A percentile compares a stretch with the other conserved stretches of the same genome.
These are phyloP conservation scores for Chlorella sp. DNA, from an alignment of 139 green algal genomes.

Conservation along the genomic window DNA sequence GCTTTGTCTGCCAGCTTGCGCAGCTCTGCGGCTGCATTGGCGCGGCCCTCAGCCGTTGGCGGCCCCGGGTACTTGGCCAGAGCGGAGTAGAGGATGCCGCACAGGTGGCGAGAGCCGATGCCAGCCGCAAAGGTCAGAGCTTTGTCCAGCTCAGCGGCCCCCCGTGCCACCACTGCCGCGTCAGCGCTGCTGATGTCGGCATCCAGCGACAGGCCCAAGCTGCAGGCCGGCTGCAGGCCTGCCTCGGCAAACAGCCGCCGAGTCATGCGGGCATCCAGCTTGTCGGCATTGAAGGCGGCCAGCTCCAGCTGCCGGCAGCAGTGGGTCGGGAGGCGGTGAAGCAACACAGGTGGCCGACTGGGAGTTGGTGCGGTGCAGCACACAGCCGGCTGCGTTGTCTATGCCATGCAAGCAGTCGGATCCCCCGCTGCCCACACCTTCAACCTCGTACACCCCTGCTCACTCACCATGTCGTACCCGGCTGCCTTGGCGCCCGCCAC, in stretches of 20 bases:
- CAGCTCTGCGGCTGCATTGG: conserved; percentile 31
- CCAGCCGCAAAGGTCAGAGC: conserved; percentile 26
- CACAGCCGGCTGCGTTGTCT: not conserved
- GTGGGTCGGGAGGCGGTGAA: not conserved
- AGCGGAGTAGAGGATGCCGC: conserved; percentile 49
- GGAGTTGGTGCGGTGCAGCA: no score
- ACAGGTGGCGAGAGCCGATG: conserved; percentile 39
- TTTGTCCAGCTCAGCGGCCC: conserved; percentile 77
- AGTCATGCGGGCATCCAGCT: conserved; percentile 2
- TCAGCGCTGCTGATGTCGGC: conserved; percentile 29
- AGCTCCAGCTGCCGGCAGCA: not conserved
- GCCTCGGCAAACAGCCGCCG: not conserved
- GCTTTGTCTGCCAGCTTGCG: conserved; percentile 36
- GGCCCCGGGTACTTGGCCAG: conserved; percentile 45
- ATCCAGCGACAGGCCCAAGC: conserved; percentile 2
- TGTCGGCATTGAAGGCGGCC: not conserved
- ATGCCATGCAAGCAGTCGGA: no score
- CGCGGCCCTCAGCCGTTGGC: conserved; percentile 8
- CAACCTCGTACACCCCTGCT: no score
- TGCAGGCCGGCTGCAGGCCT: not conserved
- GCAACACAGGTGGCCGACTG: no score
- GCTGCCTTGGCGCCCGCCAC: not conserved
- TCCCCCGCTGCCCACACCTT: no score
- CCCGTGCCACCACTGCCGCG: not conserved
- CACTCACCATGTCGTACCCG: conserved; percentile 8